Evolutionary conservation across 2,329 filamentous ascomycete species (phyloP).

Genomic region (Aspergillus terreus): DNA sequence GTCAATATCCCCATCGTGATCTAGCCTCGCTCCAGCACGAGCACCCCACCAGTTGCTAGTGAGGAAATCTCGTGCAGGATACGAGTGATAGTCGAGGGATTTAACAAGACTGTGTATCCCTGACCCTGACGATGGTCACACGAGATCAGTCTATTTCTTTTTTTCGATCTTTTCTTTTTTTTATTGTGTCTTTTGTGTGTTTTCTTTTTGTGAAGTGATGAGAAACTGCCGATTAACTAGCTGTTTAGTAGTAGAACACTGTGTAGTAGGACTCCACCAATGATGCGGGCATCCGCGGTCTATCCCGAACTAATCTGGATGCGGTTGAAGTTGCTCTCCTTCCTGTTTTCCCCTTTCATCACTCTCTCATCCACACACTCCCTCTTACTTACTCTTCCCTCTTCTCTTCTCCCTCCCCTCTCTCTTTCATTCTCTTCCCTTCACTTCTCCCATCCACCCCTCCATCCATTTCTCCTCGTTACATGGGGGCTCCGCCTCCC

Average conservation of each 20-base stretch:
- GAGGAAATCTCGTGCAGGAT: neutral
- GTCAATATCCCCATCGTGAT: too few relatives aligned
- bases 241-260: too few relatives aligned
- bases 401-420: neutral
- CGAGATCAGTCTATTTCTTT: too few relatives aligned
- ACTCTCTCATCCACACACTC: constrained; percentile 1
- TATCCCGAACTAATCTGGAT: too few relatives aligned
- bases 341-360: neutral
- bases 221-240: too few relatives aligned
- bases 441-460: neutral
- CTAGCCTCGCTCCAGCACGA: too few relatives aligned
- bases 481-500: constrained; percentile 15
- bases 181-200: too few relatives aligned
- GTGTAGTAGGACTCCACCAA: too few relatives aligned
- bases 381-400: neutral
- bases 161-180: too few relatives aligned
- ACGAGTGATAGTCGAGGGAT: neutral
- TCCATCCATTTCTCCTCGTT: neutral
- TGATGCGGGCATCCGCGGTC: too few relatives aligned
- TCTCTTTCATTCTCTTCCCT: neutral
- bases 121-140: too few relatives aligned
- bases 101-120: neutral
- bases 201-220: too few relatives aligned
- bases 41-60: neutral
- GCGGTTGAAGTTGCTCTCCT: neutral